phyloP scores from a whole-genome alignment of 1,139 yeast species.

The Suhomyces chickasaworum region DNA sequence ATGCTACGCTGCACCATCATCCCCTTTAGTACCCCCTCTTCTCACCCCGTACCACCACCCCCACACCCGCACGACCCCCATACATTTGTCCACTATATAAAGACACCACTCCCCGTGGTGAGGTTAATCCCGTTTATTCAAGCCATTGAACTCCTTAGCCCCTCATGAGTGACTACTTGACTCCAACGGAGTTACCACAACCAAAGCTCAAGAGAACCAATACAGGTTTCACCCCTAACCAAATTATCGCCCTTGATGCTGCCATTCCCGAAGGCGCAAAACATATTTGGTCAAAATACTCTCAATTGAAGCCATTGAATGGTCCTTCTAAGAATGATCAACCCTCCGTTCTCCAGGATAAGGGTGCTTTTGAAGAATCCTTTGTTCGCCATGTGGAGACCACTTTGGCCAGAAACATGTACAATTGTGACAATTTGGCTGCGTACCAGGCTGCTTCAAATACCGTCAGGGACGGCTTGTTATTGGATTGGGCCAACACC shows the following conservation, averaged over 20 bases:
- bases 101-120: not conserved
- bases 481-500: conserved; percentile 90
- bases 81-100: conserved; percentile 7
- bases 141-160: not conserved
- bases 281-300: conserved; percentile 71
- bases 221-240: conserved; percentile 90
- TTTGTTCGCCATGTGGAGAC: conserved; percentile 89
- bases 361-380: conserved; percentile 57
- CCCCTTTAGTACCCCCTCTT: not conserved
- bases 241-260: conserved; percentile 79
- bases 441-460: conserved; percentile 89
- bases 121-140: not conserved
- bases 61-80: conserved; percentile 9
- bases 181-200: conserved; percentile 45
- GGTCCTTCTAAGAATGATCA: conserved; percentile 28
- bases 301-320: conserved; percentile 39
- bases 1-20: not conserved
- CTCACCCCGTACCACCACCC: conserved; percentile 2
- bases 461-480: conserved; percentile 75
- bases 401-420: conserved; percentile 82
- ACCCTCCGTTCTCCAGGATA: conserved; percentile 30
- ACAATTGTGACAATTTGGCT: conserved; percentile 89
- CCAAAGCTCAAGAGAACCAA: conserved; percentile 66
- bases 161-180: conserved; percentile 43
- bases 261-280: conserved; percentile 79